Evolutionary conservation across 2,329 filamentous ascomycete species (phyloP).

Genomic region (Podosphaera xanthii): DNA sequence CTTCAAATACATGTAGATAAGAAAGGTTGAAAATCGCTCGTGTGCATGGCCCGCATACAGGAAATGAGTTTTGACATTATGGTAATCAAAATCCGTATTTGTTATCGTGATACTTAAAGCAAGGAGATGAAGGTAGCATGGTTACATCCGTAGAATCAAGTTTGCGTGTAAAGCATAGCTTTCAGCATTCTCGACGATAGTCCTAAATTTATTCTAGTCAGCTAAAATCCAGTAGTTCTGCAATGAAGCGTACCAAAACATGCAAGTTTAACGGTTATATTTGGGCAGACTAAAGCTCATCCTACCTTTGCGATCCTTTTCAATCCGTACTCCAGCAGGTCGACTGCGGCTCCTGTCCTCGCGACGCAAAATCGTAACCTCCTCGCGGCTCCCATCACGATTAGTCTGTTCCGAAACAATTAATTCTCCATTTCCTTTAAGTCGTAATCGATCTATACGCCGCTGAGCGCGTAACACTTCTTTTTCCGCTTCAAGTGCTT

Average conservation of each 20-base stretch:
- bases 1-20: too few species aligned
- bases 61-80: too few species aligned
- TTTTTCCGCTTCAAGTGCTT: conserved; percentile 43
- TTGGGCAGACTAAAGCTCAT: conserved; percentile 65
- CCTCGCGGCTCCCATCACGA: conserved; percentile 20
- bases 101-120: too few species aligned
- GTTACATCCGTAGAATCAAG: background rate
- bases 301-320: conserved; percentile 91
- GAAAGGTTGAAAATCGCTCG: too few species aligned
- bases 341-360: conserved; percentile 20
- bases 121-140: background rate
- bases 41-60: too few species aligned
- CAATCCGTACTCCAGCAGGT: conserved; percentile 37
- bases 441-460: conserved; percentile 28
- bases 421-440: conserved; percentile 35
- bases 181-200: background rate
- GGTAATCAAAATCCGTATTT: too few species aligned
- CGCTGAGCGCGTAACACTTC: conserved; percentile 33
- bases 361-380: conserved; percentile 25
- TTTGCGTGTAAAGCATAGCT: background rate
- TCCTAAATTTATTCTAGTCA: background rate
- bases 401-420: conserved; percentile 27
- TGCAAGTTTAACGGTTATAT: conserved; percentile 22
- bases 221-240: background rate
- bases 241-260: background rate